Base-by-base conservation (phyloP, 164 flowering plant genomes). In the Platanus orientalis region DNA sequence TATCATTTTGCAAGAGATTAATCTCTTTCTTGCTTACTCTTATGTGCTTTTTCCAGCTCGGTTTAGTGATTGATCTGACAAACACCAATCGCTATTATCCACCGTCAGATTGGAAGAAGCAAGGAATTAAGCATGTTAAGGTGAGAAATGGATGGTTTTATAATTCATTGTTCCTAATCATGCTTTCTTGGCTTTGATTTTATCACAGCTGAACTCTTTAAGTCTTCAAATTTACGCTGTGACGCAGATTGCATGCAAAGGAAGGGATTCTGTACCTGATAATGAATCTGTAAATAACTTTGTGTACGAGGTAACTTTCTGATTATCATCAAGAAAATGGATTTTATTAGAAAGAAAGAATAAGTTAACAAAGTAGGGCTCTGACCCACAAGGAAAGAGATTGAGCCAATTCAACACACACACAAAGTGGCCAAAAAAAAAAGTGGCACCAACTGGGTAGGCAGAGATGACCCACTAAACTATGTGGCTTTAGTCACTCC, bases 81-180 rank as follows among this genome's bases (percentile, higher is more conserved):
- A 92, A 90, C 72, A 84, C 98, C 17, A 71, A 72, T 64, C 85
- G 96, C 51, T 92, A 92, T 73, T 92, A 92, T 75, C 58, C 69
- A 47, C 59, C 84, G 14, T 44, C 70, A 58, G 96, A 92, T 57
- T 81, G 81, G 83, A 82, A 79, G 76, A 86, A 80, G 73, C 88
- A 84, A 53, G 96, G 96, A 67, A 86, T 92, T 50, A 92, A 92
- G 73, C 84, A 90, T 84, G 88, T 88, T 55, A 92, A 92, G 98
- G 98, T 88, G 62, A 71, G 88, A 64, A 40, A 20, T 50, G 5
- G 48, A 2, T 55, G 12, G 29, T 26, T 54, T 36, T 26, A 21
- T 50, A 34, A 23, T 34, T 16, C 62, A 30, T 34, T 54, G 6
- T 25, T 26, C 25, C 20, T 60, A 28, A 9, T 57, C 30, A 10